These are phyloP conservation scores for Neophaeococcomyces mojaviensis DNA, from an alignment of 2,329 filamentous ascomycete genomes.

Conservation along the genomic window DNA sequence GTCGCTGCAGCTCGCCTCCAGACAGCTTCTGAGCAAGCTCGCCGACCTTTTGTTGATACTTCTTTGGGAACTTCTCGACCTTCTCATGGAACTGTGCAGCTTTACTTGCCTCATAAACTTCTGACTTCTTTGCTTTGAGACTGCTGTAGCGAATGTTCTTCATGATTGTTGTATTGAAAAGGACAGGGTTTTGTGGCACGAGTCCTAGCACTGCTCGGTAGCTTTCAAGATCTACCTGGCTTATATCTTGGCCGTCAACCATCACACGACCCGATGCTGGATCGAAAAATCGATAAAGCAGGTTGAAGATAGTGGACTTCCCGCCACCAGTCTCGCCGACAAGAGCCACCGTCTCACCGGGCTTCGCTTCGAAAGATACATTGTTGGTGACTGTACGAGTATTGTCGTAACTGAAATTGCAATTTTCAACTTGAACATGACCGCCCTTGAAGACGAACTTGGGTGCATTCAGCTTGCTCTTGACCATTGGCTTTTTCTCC, in stretches of 20 bases:
- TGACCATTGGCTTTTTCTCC: slow-evolving; percentile 40
- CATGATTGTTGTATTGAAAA: slow-evolving; percentile 59
- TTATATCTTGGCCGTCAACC: slow-evolving; percentile 51
- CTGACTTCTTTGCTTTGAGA: slow-evolving; percentile 52
- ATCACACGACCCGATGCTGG: slow-evolving; percentile 40
- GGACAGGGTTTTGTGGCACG: slow-evolving; percentile 56
- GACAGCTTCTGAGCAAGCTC: slow-evolving; percentile 44
- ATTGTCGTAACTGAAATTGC: slow-evolving; percentile 47
- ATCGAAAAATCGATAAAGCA: slow-evolving; percentile 50
- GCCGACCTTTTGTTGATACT: slow-evolving; percentile 43
- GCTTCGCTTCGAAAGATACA: slow-evolving; percentile 40
- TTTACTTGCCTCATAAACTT: slow-evolving; percentile 54
- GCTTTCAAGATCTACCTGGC: slow-evolving; percentile 50
- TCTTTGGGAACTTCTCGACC: slow-evolving; percentile 51
- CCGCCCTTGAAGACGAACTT: slow-evolving; percentile 36
- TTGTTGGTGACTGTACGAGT: slow-evolving; percentile 41
- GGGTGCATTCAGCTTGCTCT: slow-evolving; percentile 30
- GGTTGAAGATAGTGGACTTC: slow-evolving; percentile 50
- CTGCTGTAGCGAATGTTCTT: slow-evolving; percentile 59
- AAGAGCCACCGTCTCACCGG: slow-evolving; percentile 47
- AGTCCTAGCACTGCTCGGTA: slow-evolving; percentile 54
- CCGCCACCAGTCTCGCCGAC: slow-evolving; percentile 53
- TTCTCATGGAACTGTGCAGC: slow-evolving; percentile 59
- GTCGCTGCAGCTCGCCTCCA: slow-evolving; percentile 45
- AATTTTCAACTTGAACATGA: slow-evolving; percentile 42